A percentile compares a stretch with the other conserved stretches of the same genome.
These are phyloP conservation scores for Phialophora verrucosa DNA, from an alignment of 2,329 filamentous ascomycete genomes.

Conservation along the genomic window DNA sequence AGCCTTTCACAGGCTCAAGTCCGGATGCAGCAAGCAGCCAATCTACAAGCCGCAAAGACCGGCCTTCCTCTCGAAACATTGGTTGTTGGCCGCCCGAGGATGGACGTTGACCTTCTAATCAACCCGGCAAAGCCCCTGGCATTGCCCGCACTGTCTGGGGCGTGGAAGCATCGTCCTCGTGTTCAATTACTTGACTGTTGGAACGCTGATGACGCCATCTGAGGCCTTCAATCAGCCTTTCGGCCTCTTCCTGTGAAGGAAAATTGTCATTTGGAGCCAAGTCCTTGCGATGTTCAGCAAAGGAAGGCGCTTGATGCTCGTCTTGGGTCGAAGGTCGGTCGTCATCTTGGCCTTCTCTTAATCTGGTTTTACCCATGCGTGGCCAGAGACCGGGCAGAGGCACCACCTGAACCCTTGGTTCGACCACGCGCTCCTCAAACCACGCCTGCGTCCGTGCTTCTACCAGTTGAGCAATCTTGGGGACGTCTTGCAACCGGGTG, in stretches of 20 bases:
- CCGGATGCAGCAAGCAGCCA: neutral
- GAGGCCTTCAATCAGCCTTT: conserved; percentile 34
- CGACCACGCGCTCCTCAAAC: conserved; percentile 71
- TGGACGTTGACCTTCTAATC: conserved; percentile 4
- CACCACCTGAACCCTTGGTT: conserved; percentile 69
- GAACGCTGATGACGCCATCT: conserved; percentile 31
- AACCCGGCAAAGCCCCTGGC: conserved; percentile 34
- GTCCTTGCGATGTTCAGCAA: conserved; percentile 24
- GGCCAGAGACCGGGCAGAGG: conserved; percentile 68
- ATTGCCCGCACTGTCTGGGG: conserved; percentile 28
- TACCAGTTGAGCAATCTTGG: conserved; percentile 69
- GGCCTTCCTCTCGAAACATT: neutral
- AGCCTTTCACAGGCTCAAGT: neutral
- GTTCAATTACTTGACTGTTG: conserved; percentile 35
- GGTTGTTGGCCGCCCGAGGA: neutral
- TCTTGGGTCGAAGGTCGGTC: conserved; percentile 36
- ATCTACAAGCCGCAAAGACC: neutral
- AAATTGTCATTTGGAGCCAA: conserved; percentile 37
- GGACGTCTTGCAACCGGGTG: conserved; percentile 67
- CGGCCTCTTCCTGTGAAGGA: conserved; percentile 39
- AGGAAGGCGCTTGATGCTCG: conserved; percentile 30
- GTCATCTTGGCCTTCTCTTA: conserved; percentile 48
- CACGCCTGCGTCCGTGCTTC: conserved; percentile 68
- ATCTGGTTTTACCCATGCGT: conserved; percentile 58
- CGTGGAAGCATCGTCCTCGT: conserved; percentile 30